Evolutionary conservation across 345 rosid species (phyloP), one percentile per base, ranked within the genome.

Genomic region (Clarkia xantiana): DNA sequence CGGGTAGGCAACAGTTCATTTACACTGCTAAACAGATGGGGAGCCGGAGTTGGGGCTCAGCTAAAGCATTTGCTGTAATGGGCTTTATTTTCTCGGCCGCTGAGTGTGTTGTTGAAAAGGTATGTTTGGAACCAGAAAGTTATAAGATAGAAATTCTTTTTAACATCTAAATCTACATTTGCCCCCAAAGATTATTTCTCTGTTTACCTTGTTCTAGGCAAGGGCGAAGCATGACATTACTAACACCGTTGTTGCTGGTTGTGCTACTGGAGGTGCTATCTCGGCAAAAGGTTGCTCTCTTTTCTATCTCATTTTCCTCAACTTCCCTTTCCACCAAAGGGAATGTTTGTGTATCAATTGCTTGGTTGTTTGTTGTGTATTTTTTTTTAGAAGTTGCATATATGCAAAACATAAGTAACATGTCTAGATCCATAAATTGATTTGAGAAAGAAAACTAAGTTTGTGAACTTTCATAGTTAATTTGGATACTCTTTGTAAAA

Each of bases 21-120:
- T 75, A 74, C 22, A 65, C 76, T 4, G 79, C 84, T 8, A 91
- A 74, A 69, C 94, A 81, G 57, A 91, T 91, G 93, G 93, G 94
- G 10, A 61, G 56, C 45, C 72, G 89, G 69, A 86, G 98, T 68
- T 91, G 93, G 94, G 51, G 68, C 59, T 81, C 89, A 2, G 82
- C 86, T 16, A 86, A 91, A 76, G 50, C 94, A 10, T 91, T 91
- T 62, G 94, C 98, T 0, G 66, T 86, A 51, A 91, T 91, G 98
- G 96, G 98, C 48, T 68, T 86, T 57, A 51, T 91, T 39, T 91
- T 91, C 72, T 84, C 96, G 0, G 93, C 89, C 42, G 81, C 90
- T 0, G 98, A 91, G 68, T 91, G 96, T 57, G 71, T 76, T 39
- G 71, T 80, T 54, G 98, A 91, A 72, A 81, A 91, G 97, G 97